Base-by-base conservation (phyloP, 768 basidiomycete species). In the Lentinula lateritia region DNA sequence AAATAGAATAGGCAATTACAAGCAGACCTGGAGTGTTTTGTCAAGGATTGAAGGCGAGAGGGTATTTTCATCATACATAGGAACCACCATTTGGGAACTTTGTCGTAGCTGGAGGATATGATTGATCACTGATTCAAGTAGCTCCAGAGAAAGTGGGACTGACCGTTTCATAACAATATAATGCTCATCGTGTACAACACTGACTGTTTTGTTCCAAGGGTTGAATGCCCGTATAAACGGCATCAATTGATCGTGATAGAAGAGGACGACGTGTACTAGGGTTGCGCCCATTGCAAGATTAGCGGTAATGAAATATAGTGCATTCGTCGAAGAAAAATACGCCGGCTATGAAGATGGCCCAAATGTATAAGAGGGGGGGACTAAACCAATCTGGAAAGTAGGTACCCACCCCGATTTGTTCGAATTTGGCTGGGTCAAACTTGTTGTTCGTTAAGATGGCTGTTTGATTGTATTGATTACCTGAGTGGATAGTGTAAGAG, bases 191-290 rank as follows among this genome's bases (percentile, higher is more conserved):
- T 74, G 68, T 15, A 73, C 67, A 48, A 67, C 66, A 36, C 65
- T 61, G 35, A 63, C 55, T 13, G 63, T 61, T 62, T 67, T 67
- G 70, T 70, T 73, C 74, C 72, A 73, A 46, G 73, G 73, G 66
- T 73, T 73, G 56, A 74, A 63, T 35, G 71, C 64, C 61, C 66
- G 65, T 61, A 74, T 66, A 67, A 74, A 73, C 10, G 71, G 69
- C 66, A 69, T 71, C 54, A 76, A 67, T 58, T 75, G 73, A 39
- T 69, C 61, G 66, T 74, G 72, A 66, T 76, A 72, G 71, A 71
- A 76, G 61, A 76, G 67, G 60, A 69, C 57, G 50, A 76, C 71
- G 65, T 63, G 65, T 23, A 63, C 62, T 16, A 60, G 65, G 6
- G 64, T 66, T 36, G 66, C 66, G 42, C 65, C 65, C 61, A 66